A percentile compares a stretch with the other conserved stretches of the same genome.
phyloP scores from a whole-genome alignment of 768 basidiomycete species.

The Auricularia cornea region DNA sequence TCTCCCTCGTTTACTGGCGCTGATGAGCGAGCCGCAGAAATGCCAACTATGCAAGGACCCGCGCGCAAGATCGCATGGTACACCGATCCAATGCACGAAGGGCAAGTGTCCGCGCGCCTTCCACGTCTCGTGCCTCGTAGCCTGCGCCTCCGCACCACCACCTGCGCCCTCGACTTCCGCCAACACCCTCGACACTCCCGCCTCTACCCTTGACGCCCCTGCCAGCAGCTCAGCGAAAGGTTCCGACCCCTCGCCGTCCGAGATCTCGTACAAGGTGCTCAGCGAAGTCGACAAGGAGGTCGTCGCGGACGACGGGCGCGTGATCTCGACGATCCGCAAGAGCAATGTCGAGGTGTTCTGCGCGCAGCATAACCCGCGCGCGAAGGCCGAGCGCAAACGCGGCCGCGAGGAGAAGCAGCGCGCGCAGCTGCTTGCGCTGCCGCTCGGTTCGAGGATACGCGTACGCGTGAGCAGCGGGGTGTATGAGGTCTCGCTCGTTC shows the following conservation, averaged over 20 bases:
- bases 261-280: constrained; percentile 39
- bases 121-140: constrained; percentile 94
- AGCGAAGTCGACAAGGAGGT: constrained; percentile 77
- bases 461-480: constrained; percentile 77
- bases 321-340: constrained; percentile 68
- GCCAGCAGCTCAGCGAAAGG: no score
- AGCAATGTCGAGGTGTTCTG: constrained; percentile 70
- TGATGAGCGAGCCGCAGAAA: constrained; percentile 49
- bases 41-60: constrained; percentile 77
- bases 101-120: constrained; percentile 92
- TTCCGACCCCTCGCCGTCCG: no score
- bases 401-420: constrained; percentile 68
- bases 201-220: no score
- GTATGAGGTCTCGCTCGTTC: constrained; percentile 75
- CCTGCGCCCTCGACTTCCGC: no score
- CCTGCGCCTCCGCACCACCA: no score
- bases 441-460: constrained; percentile 68
- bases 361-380: constrained; percentile 83
- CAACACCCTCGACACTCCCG: no score
- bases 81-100: constrained; percentile 86
- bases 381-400: constrained; percentile 66
- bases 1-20: not conserved
- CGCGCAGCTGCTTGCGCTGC: constrained; percentile 59
- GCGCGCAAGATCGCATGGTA: constrained; percentile 59
- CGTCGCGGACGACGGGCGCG: constrained; percentile 26